A percentile compares a stretch with the other conserved stretches of the same genome.
Evolutionary conservation across 805 yeast genomes (phyloP).

Genomic region (Metschnikowia reukaufii): DNA sequence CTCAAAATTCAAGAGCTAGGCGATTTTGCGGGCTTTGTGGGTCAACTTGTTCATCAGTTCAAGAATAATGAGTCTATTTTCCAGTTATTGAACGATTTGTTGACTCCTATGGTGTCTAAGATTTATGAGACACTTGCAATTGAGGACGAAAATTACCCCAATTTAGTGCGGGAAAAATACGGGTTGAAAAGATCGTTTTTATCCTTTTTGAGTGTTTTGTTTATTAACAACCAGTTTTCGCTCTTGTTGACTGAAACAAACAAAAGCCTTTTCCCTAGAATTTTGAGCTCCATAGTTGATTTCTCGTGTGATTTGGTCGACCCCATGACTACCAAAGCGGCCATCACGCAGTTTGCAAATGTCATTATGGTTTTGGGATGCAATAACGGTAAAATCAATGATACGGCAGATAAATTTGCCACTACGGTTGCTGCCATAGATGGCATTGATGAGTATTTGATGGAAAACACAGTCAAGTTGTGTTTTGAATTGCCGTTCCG

Average conservation of each 20-base stretch:
- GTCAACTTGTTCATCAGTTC: constrained; percentile 82
- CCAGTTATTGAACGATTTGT: constrained; percentile 66
- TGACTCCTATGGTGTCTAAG: constrained; percentile 72
- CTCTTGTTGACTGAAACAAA: constrained; percentile 71
- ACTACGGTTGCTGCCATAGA: constrained; percentile 53
- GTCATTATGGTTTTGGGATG: constrained; percentile 63
- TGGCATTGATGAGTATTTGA: constrained; percentile 68
- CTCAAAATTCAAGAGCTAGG: constrained; percentile 64
- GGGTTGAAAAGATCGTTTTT: constrained; percentile 69
- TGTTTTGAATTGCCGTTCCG: constrained; percentile 81
- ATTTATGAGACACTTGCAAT: constrained; percentile 51
- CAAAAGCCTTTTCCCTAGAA: constrained; percentile 55
- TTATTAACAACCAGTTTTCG: constrained; percentile 77
- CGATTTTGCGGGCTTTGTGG: constrained; percentile 82
- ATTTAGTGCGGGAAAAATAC: constrained; percentile 62
- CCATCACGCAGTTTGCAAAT: constrained; percentile 67
- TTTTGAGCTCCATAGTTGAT: constrained; percentile 63
- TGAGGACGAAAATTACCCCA: constrained; percentile 48
- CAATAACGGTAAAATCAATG: constrained; percentile 61
- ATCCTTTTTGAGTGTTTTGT: constrained; percentile 64
- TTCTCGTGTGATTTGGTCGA: constrained; percentile 66
- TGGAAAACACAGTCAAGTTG: constrained; percentile 64
- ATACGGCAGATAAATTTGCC: constrained; percentile 55
- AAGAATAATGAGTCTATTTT: constrained; percentile 66
- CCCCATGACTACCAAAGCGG: constrained; percentile 61